Conservation (phyloP, 163 green algal genomes). For the Prototheca cutis region DNA sequence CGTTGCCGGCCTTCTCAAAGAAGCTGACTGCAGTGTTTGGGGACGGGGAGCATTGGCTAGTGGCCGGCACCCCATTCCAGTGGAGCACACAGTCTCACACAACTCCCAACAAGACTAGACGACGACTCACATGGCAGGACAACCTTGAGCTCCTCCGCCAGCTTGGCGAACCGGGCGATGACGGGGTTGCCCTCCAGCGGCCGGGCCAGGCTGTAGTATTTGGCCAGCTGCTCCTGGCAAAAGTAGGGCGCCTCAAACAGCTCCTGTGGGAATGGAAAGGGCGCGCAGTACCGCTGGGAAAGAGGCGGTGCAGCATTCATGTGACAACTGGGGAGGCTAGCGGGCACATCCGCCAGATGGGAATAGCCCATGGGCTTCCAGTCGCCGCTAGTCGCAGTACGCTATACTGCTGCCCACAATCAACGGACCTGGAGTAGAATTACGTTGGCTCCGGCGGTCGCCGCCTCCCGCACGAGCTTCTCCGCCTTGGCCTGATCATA, state of each 20-base stretch:
- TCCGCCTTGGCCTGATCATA: constrained; percentile 50
- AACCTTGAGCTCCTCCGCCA: constrained; percentile 58
- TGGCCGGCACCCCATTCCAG: too few relatives aligned
- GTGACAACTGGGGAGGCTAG: too few relatives aligned
- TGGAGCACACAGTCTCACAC: too few relatives aligned
- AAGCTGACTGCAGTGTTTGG: constrained; percentile 41
- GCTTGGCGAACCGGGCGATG: constrained; percentile 33
- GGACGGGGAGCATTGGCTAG: too few relatives aligned
- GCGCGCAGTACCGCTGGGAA: too few relatives aligned
- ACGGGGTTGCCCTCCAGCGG: constrained; percentile 33
- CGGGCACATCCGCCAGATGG: too few relatives aligned
- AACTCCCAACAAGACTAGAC: not conserved
- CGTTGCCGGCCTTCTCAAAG: constrained; percentile 57
- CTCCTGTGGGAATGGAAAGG: too few relatives aligned
- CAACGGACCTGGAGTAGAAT: constrained; percentile 53
- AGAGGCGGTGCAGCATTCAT: too few relatives aligned
- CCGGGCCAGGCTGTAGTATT: constrained; percentile 34
- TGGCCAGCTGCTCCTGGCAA: constrained; percentile 52
- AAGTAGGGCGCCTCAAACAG: constrained; percentile 67
- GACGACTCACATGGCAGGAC: constrained; percentile 43
- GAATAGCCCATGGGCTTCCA: too few relatives aligned
- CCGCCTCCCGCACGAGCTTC: constrained; percentile 36
- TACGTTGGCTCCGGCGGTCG: constrained; percentile 42
- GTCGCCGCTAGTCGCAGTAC: too few relatives aligned
- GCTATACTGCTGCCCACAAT: too few relatives aligned